These are phyloP conservation scores for Ambrosia artemisiifolia DNA, from an alignment of 129 eudicot species.

Conservation along the genomic window DNA sequence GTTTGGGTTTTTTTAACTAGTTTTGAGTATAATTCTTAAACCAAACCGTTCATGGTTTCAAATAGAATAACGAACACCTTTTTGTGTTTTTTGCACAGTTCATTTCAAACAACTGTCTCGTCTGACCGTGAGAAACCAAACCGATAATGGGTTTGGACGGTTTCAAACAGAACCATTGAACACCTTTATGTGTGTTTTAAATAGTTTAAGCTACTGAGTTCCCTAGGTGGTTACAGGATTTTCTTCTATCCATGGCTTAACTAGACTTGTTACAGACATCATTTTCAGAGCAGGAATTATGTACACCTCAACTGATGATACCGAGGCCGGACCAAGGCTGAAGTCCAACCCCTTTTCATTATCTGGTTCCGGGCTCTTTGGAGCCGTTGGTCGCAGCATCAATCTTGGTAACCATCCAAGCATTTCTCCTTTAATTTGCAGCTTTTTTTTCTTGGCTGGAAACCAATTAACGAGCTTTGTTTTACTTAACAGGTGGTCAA, in stretches of 20 bases:
- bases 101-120: too few species aligned
- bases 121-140: too few species aligned
- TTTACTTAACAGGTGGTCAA: conserved; percentile 60
- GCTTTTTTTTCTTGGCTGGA: background rate
- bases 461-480: conserved; percentile 1
- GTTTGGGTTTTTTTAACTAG: too few species aligned
- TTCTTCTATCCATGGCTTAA: conserved; percentile 55
- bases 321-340: conserved; percentile 38
- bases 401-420: conserved; percentile 52
- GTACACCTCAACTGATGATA: conserved; percentile 67
- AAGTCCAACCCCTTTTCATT: conserved; percentile 71
- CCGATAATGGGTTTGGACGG: too few species aligned
- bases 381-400: conserved; percentile 86
- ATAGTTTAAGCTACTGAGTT: background rate
- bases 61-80: too few species aligned
- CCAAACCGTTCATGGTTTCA: too few species aligned
- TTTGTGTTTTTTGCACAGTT: too few species aligned
- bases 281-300: conserved; percentile 97
- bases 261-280: conserved; percentile 73
- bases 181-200: background rate
- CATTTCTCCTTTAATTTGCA: conserved; percentile 9
- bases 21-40: too few species aligned
- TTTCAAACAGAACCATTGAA: too few species aligned
- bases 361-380: conserved; percentile 73
- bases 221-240: background rate